Evolutionary conservation across 345 rosid genomes (phyloP).

Genomic region (Murraya koenigii): DNA sequence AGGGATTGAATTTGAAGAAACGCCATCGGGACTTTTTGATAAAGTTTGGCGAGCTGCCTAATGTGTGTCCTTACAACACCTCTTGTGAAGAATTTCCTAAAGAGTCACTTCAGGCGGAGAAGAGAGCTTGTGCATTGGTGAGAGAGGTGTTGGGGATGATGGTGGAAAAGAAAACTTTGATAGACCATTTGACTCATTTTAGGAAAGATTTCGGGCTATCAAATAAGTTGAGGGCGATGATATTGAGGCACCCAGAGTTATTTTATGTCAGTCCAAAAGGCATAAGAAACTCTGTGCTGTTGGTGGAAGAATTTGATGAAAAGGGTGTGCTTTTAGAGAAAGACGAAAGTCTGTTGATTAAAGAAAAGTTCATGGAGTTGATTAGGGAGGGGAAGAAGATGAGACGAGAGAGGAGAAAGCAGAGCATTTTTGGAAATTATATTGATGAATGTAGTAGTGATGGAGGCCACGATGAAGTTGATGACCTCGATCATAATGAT

Average conservation of each 20-base stretch:
- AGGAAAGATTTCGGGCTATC: slow-evolving; percentile 76
- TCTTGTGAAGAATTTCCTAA: slow-evolving; percentile 39
- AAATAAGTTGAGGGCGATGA: slow-evolving; percentile 69
- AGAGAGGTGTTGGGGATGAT: slow-evolving; percentile 72
- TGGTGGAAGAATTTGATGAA: slow-evolving; percentile 67
- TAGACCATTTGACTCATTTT: slow-evolving; percentile 87
- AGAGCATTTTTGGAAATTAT: slow-evolving; percentile 9
- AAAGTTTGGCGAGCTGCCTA: slow-evolving; percentile 59
- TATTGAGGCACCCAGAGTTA: slow-evolving; percentile 78
- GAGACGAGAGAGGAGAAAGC: slow-evolving; percentile 58
- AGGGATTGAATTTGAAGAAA: slow-evolving; percentile 74
- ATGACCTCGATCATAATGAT: slow-evolving; percentile 29
- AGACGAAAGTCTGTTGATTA: slow-evolving; percentile 48
- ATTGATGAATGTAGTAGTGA: slow-evolving; percentile 1
- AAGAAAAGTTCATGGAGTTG: slow-evolving; percentile 57
- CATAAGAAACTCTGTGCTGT: slow-evolving; percentile 66
- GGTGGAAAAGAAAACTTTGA: slow-evolving; percentile 68
- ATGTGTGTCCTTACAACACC: slow-evolving; percentile 67
- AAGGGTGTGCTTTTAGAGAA: slow-evolving; percentile 61
- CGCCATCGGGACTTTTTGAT: slow-evolving; percentile 55
- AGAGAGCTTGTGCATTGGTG: slow-evolving; percentile 72
- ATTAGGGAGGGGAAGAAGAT: slow-evolving; percentile 63
- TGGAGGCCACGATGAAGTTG: slow-evolving; percentile 12
- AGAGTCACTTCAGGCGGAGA: slow-evolving; percentile 71
- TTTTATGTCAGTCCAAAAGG: slow-evolving; percentile 87